These are phyloP conservation scores for Phialophora verrucosa DNA, from an alignment of 2,329 filamentous ascomycete genomes.

Conservation along the genomic window DNA sequence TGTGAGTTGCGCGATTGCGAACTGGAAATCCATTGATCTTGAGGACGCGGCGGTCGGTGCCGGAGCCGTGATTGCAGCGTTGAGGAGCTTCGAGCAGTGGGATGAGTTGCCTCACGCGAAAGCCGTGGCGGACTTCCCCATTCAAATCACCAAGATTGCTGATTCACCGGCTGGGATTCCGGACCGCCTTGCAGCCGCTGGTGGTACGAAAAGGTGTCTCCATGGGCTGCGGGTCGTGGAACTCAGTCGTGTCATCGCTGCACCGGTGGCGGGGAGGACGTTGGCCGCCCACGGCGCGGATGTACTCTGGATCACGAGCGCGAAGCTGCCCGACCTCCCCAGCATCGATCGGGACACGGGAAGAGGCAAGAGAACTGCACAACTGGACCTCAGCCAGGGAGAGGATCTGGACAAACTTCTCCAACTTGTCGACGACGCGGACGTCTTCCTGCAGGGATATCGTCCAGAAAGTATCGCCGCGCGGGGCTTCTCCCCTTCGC, in stretches of 20 bases:
- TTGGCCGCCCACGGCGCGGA: conserved; percentile 51
- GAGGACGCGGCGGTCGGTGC: conserved; percentile 53
- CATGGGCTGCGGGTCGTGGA: conserved; percentile 50
- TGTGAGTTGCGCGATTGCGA: conserved; percentile 47
- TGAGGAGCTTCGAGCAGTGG: conserved; percentile 60
- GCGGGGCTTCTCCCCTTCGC: conserved; percentile 50
- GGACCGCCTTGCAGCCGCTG: neutral
- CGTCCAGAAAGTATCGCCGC: conserved; percentile 55
- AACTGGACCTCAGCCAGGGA: conserved; percentile 44
- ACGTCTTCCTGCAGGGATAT: conserved; percentile 56
- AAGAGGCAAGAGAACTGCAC: conserved; percentile 47
- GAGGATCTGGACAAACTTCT: conserved; percentile 41
- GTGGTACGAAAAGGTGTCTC: conserved; percentile 43
- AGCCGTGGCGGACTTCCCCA: conserved; percentile 55
- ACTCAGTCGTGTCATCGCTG: conserved; percentile 49
- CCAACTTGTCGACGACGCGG: conserved; percentile 45
- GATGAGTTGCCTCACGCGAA: conserved; percentile 56
- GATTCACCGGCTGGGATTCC: conserved; percentile 1
- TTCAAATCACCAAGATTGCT: conserved; percentile 50
- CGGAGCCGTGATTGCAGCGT: conserved; percentile 55
- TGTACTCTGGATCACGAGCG: conserved; percentile 49
- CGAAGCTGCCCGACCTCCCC: conserved; percentile 46
- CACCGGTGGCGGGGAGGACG: conserved; percentile 47
- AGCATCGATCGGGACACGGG: conserved; percentile 46
- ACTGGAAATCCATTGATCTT: conserved; percentile 56